These are phyloP conservation scores for Closterium sp. DNA, from an alignment of 139 green algal species.

Conservation along the genomic window DNA sequence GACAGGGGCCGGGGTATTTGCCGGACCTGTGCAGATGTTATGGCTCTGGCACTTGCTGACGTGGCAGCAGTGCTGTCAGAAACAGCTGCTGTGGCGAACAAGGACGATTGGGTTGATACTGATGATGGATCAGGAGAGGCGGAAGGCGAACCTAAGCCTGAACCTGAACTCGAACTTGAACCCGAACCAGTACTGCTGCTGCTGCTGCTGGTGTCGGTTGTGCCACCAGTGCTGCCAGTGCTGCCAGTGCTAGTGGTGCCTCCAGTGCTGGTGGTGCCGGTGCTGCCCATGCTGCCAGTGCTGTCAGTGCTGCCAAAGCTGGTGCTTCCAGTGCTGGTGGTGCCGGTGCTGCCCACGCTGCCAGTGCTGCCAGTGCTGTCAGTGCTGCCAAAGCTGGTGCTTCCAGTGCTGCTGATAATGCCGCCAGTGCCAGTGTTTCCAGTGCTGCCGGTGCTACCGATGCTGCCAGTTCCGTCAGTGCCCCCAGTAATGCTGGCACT, in stretches of 20 bases:
- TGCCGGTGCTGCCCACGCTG: too few relatives aligned
- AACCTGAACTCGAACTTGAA: background rate
- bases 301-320: background rate
- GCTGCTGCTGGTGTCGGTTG: background rate
- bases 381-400: background rate
- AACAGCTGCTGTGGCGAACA: background rate
- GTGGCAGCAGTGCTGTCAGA: background rate
- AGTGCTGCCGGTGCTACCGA: background rate
- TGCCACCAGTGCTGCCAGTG: background rate
- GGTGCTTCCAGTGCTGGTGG: background rate
- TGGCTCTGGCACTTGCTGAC: background rate
- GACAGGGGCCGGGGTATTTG: background rate
- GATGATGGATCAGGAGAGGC: background rate
- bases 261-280: background rate
- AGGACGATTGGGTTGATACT: background rate
- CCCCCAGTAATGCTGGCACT: background rate
- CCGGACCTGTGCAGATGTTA: background rate
- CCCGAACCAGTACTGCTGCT: background rate
- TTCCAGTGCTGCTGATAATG: background rate
- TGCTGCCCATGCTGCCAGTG: background rate
- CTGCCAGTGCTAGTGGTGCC: background rate
- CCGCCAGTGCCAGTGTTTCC: too few relatives aligned
- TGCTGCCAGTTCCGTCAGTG: background rate
- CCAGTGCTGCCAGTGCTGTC: background rate
- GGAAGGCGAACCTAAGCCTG: background rate